These are phyloP conservation scores for Tulasnella sp. DNA, from an alignment of 768 basidiomycete species.

Conservation along the genomic window DNA sequence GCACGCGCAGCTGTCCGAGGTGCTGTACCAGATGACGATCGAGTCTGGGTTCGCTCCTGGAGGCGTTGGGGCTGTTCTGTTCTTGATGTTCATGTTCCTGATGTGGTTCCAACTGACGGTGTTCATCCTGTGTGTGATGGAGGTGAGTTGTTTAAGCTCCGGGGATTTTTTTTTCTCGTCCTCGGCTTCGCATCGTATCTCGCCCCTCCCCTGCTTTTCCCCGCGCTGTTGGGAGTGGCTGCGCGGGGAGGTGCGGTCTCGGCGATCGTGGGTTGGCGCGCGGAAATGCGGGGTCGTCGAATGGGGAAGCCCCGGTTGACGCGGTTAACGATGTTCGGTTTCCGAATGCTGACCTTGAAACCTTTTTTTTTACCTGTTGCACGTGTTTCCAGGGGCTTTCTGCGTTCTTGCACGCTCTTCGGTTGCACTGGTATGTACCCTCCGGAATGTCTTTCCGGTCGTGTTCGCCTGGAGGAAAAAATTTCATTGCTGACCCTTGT, in stretches of 20 bases:
- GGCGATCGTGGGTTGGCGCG: conserved; percentile 3
- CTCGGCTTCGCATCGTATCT: neutral
- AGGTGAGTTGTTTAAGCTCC: conserved; percentile 52
- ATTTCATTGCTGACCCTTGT: conserved; percentile 10
- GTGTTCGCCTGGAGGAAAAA: neutral
- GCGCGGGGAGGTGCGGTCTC: neutral
- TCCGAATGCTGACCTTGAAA: conserved; percentile 14
- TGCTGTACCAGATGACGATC: conserved; percentile 86
- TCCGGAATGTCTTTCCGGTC: conserved; percentile 17
- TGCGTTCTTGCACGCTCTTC: conserved; percentile 92
- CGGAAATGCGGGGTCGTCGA: conserved; percentile 13
- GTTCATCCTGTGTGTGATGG: conserved; percentile 85
- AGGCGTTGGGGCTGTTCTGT: conserved; percentile 43
- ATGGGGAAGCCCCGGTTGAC: conserved; percentile 20
- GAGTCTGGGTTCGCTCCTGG: conserved; percentile 43
- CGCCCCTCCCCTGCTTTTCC: neutral
- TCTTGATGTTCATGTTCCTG: conserved; percentile 62
- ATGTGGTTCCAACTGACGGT: conserved; percentile 82
- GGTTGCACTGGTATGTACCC: conserved; percentile 72
- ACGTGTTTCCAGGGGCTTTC: conserved; percentile 64
- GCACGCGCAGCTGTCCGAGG: conserved; percentile 94
- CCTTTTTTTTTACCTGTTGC: neutral
- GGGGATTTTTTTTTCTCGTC: conserved; percentile 19
- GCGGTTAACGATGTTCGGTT: neutral
- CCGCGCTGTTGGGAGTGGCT: neutral